Evolutionary conservation across 1,284 basidiomycete genomes (phyloP).

Genomic region (Puccinia polysora): DNA sequence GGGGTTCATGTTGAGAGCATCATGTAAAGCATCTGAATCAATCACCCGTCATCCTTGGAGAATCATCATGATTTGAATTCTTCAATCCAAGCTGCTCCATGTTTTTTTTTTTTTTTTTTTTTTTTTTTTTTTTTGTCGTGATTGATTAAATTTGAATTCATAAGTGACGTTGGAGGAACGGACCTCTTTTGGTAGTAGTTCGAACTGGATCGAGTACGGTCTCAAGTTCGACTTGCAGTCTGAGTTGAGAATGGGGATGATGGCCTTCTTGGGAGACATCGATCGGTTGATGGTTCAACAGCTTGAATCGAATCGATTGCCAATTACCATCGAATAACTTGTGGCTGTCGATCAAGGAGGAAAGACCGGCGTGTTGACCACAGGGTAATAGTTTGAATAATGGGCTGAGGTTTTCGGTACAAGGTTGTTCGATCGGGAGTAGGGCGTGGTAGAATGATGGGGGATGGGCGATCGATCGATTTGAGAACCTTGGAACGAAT

Average conservation of each 20-base stretch:
- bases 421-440: conserved; percentile 75
- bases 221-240: conserved; percentile 33
- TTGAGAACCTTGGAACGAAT: conserved; percentile 41
- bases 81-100: too few species aligned
- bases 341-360: conserved; percentile 76
- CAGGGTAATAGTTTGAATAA: conserved; percentile 92
- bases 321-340: conserved; percentile 78
- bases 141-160: conserved; percentile 65
- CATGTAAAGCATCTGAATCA: too few species aligned
- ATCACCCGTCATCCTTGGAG: too few species aligned
- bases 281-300: conserved; percentile 30
- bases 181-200: conserved; percentile 26
- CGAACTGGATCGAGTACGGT: conserved; percentile 28
- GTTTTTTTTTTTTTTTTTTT: too few species aligned
- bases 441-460: conserved; percentile 53
- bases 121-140: conserved; percentile 58
- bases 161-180: background rate
- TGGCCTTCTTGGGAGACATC: background rate
- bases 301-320: conserved; percentile 75
- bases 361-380: conserved; percentile 83
- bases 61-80: too few species aligned
- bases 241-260: background rate
- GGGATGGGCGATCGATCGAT: conserved; percentile 46
- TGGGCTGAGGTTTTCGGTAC: conserved; percentile 94
- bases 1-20: background rate